Percentiles rank a stretch among this genome's conserved stretches.
Evolutionary conservation across 1,284 basidiomycete species (phyloP).

Genomic region (Rhodotorula sp.): DNA sequence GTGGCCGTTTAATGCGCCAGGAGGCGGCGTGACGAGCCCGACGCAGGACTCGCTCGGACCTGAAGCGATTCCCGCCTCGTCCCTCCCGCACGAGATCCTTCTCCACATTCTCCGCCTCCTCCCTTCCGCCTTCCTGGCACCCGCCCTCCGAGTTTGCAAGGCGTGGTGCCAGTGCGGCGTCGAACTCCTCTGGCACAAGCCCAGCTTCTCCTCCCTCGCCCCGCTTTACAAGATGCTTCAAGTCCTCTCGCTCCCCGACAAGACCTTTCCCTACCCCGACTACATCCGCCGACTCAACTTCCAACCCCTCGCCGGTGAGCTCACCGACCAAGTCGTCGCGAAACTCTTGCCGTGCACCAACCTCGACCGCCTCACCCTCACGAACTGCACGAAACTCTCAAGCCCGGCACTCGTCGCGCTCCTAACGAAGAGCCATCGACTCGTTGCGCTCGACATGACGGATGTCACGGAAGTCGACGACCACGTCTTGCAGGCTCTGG

Average conservation of each 20-base stretch:
- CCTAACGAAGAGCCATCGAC: slow-evolving; percentile 62
- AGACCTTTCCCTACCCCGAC: slow-evolving; percentile 81
- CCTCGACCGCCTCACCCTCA: slow-evolving; percentile 87
- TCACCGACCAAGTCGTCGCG: slow-evolving; percentile 75
- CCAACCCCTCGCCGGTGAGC: slow-evolving; percentile 65
- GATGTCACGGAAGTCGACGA: slow-evolving; percentile 70
- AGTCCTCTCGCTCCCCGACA: slow-evolving; percentile 57
- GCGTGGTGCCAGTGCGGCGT: slow-evolving; percentile 95
- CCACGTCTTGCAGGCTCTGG: slow-evolving; percentile 67
- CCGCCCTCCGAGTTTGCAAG: slow-evolving; percentile 77
- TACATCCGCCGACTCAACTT: slow-evolving; percentile 93
- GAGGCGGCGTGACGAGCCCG: not conserved
- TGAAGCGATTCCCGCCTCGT: slow-evolving; percentile 43
- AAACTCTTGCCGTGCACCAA: slow-evolving; percentile 73
- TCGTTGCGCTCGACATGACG: slow-evolving; percentile 87
- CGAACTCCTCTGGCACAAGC: slow-evolving; percentile 93
- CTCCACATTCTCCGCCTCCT: slow-evolving; percentile 89
- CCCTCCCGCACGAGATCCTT: slow-evolving; percentile 82
- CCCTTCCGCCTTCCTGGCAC: slow-evolving; percentile 66
- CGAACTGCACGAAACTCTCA: slow-evolving; percentile 73
- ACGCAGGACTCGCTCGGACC: not conserved
- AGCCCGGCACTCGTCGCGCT: slow-evolving; percentile 67
- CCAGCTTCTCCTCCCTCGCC: slow-evolving; percentile 67
- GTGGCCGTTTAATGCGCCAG: slow-evolving; percentile 36
- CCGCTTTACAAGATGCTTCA: slow-evolving; percentile 76